Conservation (phyloP, 164 flowering plant genomes). For the Aristolochia fimbriata region DNA sequence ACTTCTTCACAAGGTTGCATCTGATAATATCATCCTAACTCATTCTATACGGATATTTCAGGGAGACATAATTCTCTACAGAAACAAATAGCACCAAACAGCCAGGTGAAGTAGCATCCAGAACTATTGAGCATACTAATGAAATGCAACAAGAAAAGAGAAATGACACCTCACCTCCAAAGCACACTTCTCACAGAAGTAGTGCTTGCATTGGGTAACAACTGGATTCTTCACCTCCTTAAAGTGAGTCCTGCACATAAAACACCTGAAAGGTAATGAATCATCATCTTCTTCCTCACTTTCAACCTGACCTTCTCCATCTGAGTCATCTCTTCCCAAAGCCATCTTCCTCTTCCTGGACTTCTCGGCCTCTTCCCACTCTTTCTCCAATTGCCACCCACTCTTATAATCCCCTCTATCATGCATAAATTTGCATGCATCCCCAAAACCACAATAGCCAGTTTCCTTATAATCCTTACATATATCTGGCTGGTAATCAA, state of each 20-base stretch:
- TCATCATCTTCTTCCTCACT: conserved; percentile 63
- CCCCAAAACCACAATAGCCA: conserved; percentile 97
- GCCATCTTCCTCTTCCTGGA: conserved; percentile 68
- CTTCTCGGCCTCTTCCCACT: conserved; percentile 87
- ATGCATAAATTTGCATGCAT: conserved; percentile 95
- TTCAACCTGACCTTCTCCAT: conserved; percentile 25
- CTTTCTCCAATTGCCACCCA: conserved; percentile 94
- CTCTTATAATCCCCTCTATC: conserved; percentile 96
- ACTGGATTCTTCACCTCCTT: conserved; percentile 55
- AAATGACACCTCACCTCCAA: conserved; percentile 42
- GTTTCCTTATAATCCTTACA: conserved; percentile 97
- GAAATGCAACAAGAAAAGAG: background rate
- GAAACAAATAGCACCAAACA: too few species aligned
- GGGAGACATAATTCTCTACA: too few species aligned
- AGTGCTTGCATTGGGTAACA: conserved; percentile 89
- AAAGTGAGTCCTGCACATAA: conserved; percentile 72
- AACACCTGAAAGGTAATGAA: conserved; percentile 74
- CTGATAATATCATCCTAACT: too few species aligned
- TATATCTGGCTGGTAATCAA: conserved; percentile 95
- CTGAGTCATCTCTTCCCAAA: conserved; percentile 34
- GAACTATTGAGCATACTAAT: background rate
- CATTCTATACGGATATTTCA: too few species aligned
- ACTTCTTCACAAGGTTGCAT: too few species aligned
- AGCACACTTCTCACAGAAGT: conserved; percentile 93
- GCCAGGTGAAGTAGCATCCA: too few species aligned